Evolutionary conservation across 2,329 filamentous ascomycete species (phyloP).

Genomic region (Aspergillus sp.): DNA sequence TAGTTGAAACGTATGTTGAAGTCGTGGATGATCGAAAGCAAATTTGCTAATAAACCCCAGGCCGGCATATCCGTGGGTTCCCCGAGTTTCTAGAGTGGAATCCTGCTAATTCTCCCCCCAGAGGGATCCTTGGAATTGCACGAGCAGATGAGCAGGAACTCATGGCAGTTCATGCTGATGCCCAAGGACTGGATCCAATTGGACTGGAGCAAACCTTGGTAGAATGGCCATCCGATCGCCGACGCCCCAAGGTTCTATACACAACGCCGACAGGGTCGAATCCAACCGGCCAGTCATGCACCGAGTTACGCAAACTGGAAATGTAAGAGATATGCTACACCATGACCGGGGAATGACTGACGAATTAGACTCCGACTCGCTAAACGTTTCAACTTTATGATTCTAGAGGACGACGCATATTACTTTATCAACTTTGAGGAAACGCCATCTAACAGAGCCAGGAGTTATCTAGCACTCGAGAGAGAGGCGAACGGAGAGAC

Average conservation of each 20-base stretch:
- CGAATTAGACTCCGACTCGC: not conserved
- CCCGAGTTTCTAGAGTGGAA: not conserved
- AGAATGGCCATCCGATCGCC: not conserved
- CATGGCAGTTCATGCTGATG: not conserved
- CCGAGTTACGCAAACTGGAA: conserved; percentile 1
- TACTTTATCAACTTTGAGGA: not conserved
- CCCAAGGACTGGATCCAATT: not conserved
- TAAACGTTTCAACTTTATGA: not conserved
- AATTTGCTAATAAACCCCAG: not conserved
- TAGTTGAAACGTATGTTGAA: not conserved
- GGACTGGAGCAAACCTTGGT: not conserved
- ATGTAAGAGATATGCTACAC: not conserved
- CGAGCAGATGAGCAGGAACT: not conserved
- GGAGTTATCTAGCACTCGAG: not conserved
- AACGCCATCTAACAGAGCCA: not conserved
- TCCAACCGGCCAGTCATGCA: conserved; percentile 8
- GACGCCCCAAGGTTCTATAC: conserved; percentile 1
- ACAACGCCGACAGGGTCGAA: conserved; percentile 10
- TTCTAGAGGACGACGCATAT: not conserved
- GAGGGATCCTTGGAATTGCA: not conserved
- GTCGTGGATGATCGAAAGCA: not conserved
- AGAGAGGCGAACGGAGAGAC: not conserved
- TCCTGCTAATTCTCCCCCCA: not conserved
- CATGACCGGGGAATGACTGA: too few species aligned
- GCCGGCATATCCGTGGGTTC: not conserved